Evolutionary conservation across 2,329 filamentous ascomycete species (phyloP).

Genomic region (Ophiostoma triangulosporum): DNA sequence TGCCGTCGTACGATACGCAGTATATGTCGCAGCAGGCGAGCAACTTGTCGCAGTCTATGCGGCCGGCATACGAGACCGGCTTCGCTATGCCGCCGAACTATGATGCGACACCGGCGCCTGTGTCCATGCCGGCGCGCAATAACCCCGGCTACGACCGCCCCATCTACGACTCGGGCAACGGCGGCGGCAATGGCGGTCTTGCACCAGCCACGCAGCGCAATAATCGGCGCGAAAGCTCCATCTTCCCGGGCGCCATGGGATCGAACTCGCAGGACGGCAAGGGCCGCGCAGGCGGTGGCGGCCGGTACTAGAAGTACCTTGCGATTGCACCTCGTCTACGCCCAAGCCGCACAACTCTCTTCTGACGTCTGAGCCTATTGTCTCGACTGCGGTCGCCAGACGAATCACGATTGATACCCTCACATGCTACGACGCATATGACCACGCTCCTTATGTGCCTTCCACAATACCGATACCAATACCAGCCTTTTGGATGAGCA

Average conservation of each 20-base stretch:
- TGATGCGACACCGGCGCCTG: conserved; percentile 21
- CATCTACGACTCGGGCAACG: conserved; percentile 18
- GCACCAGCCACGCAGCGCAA: conserved; percentile 23
- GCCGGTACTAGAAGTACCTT: conserved; percentile 27
- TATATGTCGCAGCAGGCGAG: conserved; percentile 17
- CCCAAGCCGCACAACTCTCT: conserved; percentile 9
- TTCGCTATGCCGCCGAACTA: conserved; percentile 19
- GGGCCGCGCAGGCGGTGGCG: conserved; percentile 40
- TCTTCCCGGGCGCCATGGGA: conserved; percentile 27
- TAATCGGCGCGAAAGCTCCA: conserved; percentile 43
- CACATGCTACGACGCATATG: neutral
- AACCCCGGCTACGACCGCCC: conserved; percentile 27
- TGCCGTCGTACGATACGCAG: conserved; percentile 30
- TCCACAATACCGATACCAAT: neutral
- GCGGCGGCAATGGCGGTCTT: conserved; percentile 13
- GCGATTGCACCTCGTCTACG: conserved; percentile 6
- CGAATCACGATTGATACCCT: conserved; percentile 3
- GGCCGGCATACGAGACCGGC: conserved; percentile 16
- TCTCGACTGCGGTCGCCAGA: neutral
- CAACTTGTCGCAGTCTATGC: conserved; percentile 8
- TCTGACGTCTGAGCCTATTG: neutral
- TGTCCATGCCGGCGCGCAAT: conserved; percentile 15
- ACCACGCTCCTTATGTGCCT: neutral
- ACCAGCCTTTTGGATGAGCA: neutral
- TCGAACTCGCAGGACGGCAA: conserved; percentile 24